Evolutionary conservation across 2,329 filamentous ascomycete genomes (phyloP), one percentile per base, ranked within the genome.

Genomic region (Penicillium sp.): DNA sequence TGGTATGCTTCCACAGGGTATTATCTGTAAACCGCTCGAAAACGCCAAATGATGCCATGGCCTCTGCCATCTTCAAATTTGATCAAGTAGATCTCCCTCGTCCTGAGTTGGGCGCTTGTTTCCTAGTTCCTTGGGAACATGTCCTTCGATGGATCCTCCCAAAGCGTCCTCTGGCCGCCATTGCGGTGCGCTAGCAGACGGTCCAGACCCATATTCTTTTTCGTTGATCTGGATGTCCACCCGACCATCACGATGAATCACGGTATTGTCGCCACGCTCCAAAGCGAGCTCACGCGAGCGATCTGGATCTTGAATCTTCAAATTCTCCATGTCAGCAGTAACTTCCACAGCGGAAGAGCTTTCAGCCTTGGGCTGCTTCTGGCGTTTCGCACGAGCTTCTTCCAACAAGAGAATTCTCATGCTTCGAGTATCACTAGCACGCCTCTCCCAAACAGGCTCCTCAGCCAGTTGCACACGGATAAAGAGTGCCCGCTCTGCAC

Each of bases 381-480:
- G 52, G 27, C 42, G 51, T 46, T 57, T 59, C 4, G 65, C 63
- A 43, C 74, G 69, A 6, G 65, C 84, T 72, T 96, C 91, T 53
- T 91, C 86, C 1, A 89, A 73, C 35, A 91, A 69, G 35, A 88
- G 82, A 60, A 91, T 84, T 44, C 79, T 71, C 42, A 82, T 79
- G 1, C 78, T 77, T 29, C 82, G 63, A 11, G 58, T 55, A 48
- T 70, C 70, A 27, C 65, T 82, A 3, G 84, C 86, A 5, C 83
- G 84, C 52, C 93, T 82, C 74, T 95, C 86, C 91, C 93, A 96
- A 0, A 90, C 90, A 0, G 92, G 91, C 60, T 89, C 88, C 70
- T 95, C 90, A 63, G 84, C 88, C 39, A 98, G 83, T 79, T 99
- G 95, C 24, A 96, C 90, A 69, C 92, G 90, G 65, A 98, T 82